Conservation (phyloP, 2,329 filamentous ascomycete species). For the Aureobasidium sp. region DNA sequence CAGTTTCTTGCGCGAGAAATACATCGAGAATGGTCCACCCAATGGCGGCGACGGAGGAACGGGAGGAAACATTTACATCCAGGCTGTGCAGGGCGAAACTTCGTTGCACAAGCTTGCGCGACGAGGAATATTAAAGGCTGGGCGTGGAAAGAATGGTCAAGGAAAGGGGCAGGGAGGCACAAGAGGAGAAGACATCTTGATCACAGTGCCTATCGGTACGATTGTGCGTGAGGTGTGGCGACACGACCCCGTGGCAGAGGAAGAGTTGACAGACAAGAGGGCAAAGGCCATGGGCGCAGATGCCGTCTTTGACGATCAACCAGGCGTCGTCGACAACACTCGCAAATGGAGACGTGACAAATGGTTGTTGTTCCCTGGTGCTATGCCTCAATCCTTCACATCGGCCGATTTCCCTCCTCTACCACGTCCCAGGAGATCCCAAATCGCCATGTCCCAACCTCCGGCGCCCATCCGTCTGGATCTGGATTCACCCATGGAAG, state of each 20-base stretch:
- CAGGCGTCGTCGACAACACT: constrained; percentile 26
- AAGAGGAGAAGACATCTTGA: constrained; percentile 76
- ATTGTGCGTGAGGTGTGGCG: constrained; percentile 76
- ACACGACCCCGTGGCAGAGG: constrained; percentile 66
- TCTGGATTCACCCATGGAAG: constrained; percentile 61
- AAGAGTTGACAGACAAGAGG: constrained; percentile 37
- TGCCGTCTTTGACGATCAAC: constrained; percentile 30
- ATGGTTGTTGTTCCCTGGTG: constrained; percentile 80
- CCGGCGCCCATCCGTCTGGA: constrained; percentile 57
- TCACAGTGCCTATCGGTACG: constrained; percentile 88
- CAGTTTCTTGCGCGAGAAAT: constrained; percentile 87
- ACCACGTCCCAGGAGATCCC: constrained; percentile 48
- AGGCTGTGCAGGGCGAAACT: constrained; percentile 83
- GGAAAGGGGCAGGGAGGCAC: constrained; percentile 66
- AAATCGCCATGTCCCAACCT: constrained; percentile 60
- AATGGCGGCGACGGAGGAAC: constrained; percentile 93
- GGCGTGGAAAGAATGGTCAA: constrained; percentile 67
- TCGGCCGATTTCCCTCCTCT: constrained; percentile 50
- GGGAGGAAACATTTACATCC: constrained; percentile 89
- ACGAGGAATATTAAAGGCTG: constrained; percentile 64
- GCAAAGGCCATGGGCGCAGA: constrained; percentile 24
- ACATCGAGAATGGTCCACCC: constrained; percentile 75
- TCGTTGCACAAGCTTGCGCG: constrained; percentile 86
- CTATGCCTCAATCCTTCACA: constrained; percentile 61
- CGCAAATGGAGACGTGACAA: constrained; percentile 51